Evolutionary conservation across 192 early-diverging fungal species (phyloP).

Genomic region (Mortierella antarctica): DNA sequence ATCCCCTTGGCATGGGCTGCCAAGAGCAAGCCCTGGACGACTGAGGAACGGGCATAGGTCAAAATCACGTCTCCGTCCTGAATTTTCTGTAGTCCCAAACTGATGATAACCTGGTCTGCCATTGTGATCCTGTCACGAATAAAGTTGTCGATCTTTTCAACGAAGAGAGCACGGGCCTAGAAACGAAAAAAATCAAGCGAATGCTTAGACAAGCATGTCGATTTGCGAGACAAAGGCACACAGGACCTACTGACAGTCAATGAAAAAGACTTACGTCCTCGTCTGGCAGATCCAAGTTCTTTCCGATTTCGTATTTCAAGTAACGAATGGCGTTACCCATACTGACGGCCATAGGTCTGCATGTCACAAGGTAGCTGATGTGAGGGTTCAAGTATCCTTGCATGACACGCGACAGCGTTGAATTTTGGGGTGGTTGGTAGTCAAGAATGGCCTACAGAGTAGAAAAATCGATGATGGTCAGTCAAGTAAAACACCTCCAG

Average conservation of each 20-base stretch:
- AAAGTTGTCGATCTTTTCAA: conserved; percentile 85
- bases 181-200: neutral
- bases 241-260: neutral
- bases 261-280: conserved; percentile 73
- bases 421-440: conserved; percentile 87
- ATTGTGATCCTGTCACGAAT: conserved; percentile 90
- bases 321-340: conserved; percentile 94
- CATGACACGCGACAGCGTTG: conserved; percentile 83
- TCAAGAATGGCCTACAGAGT: conserved; percentile 84
- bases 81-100: conserved; percentile 88
- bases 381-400: conserved; percentile 87
- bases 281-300: conserved; percentile 85
- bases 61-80: conserved; percentile 93
- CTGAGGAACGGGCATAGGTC: conserved; percentile 92
- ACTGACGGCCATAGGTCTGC: conserved; percentile 88
- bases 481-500: neutral
- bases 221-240: too few relatives aligned
- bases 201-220: neutral
- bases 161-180: conserved; percentile 76
- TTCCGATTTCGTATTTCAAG: conserved; percentile 87
- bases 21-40: conserved; percentile 82
- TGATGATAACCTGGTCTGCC: conserved; percentile 83
- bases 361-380: conserved; percentile 87
- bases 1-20: conserved; percentile 79
- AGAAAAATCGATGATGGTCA: neutral